Base-by-base conservation (phyloP, 768 basidiomycete genomes). In the Lactarius vividus region DNA sequence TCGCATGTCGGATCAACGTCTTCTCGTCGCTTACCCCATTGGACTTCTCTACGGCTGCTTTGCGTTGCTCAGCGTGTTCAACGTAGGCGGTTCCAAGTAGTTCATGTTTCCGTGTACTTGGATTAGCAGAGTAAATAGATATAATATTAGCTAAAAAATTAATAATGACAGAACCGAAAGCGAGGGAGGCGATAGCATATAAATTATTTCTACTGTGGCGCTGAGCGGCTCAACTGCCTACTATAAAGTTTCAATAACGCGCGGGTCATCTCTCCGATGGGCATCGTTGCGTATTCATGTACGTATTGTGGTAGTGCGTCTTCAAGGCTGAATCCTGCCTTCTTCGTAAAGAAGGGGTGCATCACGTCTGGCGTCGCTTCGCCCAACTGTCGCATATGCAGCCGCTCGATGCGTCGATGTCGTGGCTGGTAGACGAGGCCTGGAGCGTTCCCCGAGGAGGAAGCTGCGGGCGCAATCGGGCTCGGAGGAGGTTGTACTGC, bases 1-100 rank as follows among this genome's bases (percentile, higher is more conserved):
- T 59, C 86, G 92, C 69, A 96, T 99, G 92, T 94, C 93, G 10
- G 91, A 96, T 69, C 97, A 99, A 75, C 84, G 96, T 57, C 80
- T 98, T 31, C 85, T 99, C 28, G 95, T 99, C 46, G 97, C 96
- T 69, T 99, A 99, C 77, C 97, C 97, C 13, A 88, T 98, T 59
- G 94, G 92, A 42, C 78, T 99, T 60, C 80, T 98, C 28, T 99
- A 97, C 72, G 94, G 94, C 23, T 96, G 94, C 76, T 96, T 96
- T 74, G 95, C 93, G 16, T 78, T 98, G 44, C 83, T 98, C 64
- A 96, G 92, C 75, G 91, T 96, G 64, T 97, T 97, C 79, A 91
- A 87, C 71, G 85, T 81, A 28, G 82, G 79, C 26, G 75, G 61
- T 28, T 58, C 65, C 16, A 62, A 62, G 61, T 66, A 66, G 65